Evolutionary conservation across 2,329 filamentous ascomycete species (phyloP).

Genomic region (Stachybotrys chartarum): DNA sequence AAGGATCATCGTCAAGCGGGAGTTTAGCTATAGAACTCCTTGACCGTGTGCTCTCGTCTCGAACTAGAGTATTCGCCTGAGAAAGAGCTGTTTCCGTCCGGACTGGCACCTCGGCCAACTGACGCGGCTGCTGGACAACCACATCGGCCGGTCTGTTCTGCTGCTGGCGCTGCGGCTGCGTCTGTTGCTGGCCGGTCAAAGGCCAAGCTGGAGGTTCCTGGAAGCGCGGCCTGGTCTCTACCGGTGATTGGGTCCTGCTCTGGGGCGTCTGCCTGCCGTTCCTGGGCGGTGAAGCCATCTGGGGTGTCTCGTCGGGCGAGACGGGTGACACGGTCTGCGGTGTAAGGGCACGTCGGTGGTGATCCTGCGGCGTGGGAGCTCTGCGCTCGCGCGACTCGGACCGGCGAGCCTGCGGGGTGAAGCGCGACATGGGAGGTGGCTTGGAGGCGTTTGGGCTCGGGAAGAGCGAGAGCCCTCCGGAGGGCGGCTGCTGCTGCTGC

Average conservation of each 20-base stretch:
- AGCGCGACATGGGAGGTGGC: slow-evolving; percentile 21
- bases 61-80: slow-evolving; percentile 40
- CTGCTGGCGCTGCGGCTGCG: slow-evolving; percentile 2
- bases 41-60: slow-evolving; percentile 41
- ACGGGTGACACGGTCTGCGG: slow-evolving; percentile 13
- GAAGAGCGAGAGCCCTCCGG: slow-evolving; percentile 50
- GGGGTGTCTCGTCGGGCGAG: slow-evolving; percentile 6
- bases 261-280: slow-evolving; percentile 24
- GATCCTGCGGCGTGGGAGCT: slow-evolving; percentile 26
- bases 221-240: slow-evolving; percentile 23
- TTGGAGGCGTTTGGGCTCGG: slow-evolving; percentile 39
- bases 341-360: slow-evolving; percentile 11
- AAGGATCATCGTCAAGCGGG: slow-evolving; percentile 30
- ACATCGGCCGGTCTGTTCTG: slow-evolving; percentile 5
- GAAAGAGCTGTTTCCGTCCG: slow-evolving; percentile 45
- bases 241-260: slow-evolving; percentile 22
- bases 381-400: slow-evolving; percentile 29
- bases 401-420: slow-evolving; percentile 29
- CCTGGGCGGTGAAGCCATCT: slow-evolving; percentile 18
- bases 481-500: slow-evolving; percentile 20
- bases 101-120: slow-evolving; percentile 32
- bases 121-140: slow-evolving; percentile 30
- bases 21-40: slow-evolving; percentile 51
- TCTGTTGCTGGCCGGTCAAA: slow-evolving; percentile 1
- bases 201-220: slow-evolving; percentile 11